These are phyloP conservation scores for Penicillium macrosclerotiorum DNA, from an alignment of 495 filamentous ascomycete genomes.

Conservation along the genomic window DNA sequence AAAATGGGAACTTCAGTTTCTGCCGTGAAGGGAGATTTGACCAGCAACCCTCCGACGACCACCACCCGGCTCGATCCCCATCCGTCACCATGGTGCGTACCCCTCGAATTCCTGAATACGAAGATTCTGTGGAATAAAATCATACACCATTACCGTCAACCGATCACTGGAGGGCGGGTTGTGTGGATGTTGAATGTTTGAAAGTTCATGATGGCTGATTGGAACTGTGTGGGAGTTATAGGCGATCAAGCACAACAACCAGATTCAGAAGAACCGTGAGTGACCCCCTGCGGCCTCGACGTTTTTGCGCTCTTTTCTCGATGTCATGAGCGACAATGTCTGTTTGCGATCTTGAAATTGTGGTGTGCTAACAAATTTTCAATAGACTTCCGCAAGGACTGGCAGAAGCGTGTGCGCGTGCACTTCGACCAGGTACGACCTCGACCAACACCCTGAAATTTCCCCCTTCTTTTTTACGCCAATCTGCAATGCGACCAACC, in stretches of 20 bases:
- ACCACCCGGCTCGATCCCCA: slow-evolving; percentile 57
- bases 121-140: slow-evolving; percentile 11
- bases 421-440: slow-evolving; percentile 97
- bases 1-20: slow-evolving; percentile 38
- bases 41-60: slow-evolving; percentile 54
- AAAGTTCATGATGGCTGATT: slow-evolving; percentile 29
- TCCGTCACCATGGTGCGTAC: slow-evolving; percentile 64
- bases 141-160: slow-evolving; percentile 2
- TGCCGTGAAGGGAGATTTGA: slow-evolving; percentile 45
- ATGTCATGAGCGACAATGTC: background rate
- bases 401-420: slow-evolving; percentile 94
- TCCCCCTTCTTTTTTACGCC: slow-evolving; percentile 21
- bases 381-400: slow-evolving; percentile 99
- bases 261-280: slow-evolving; percentile 96
- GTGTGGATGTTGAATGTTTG: slow-evolving; percentile 2
- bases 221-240: slow-evolving; percentile 38
- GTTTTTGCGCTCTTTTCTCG: slow-evolving; percentile 1
- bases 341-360: slow-evolving; percentile 19
- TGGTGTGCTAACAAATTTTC: slow-evolving; percentile 30
- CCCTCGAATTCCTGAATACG: slow-evolving; percentile 17
- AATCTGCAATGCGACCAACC: slow-evolving; percentile 18
- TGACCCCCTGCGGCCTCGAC: slow-evolving; percentile 19
- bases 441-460: slow-evolving; percentile 20
- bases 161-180: slow-evolving; percentile 6
- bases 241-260: slow-evolving; percentile 99